Conservation (phyloP, 78 protist species). For the Isochrysis galbana region DNA sequence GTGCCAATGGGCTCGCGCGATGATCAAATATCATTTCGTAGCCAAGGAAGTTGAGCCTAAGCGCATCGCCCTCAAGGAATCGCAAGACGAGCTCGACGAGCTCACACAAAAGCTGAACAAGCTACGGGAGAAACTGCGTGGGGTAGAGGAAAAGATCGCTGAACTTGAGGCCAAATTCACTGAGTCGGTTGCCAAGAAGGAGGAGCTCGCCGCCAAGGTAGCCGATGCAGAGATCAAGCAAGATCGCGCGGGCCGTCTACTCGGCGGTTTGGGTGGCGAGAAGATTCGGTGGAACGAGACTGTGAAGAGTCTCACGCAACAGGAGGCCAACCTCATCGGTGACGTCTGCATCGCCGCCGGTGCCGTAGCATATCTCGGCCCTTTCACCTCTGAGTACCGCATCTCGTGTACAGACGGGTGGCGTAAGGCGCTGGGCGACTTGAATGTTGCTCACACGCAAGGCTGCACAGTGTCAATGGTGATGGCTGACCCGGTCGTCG, state of each 20-base stretch:
- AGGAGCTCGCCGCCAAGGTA: slow-evolving; percentile 58
- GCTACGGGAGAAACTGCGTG: slow-evolving; percentile 49
- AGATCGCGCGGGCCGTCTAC: slow-evolving; percentile 75
- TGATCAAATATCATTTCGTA: slow-evolving; percentile 76
- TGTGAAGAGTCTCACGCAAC: slow-evolving; percentile 19
- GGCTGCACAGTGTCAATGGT: neutral
- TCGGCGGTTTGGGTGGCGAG: slow-evolving; percentile 80
- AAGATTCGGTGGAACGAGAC: slow-evolving; percentile 68
- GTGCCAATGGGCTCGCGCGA: slow-evolving; percentile 84
- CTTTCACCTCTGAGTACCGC: slow-evolving; percentile 75
- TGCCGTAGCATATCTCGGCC: slow-evolving; percentile 79
- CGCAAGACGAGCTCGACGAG: slow-evolving; percentile 58
- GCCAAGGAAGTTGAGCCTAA: slow-evolving; percentile 76
- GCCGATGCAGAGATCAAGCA: slow-evolving; percentile 47
- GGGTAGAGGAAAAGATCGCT: slow-evolving; percentile 59
- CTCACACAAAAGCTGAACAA: slow-evolving; percentile 43
- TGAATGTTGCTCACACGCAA: slow-evolving; percentile 37
- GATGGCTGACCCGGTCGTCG: slow-evolving; percentile 67
- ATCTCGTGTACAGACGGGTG: slow-evolving; percentile 37
- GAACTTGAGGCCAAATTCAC: slow-evolving; percentile 59
- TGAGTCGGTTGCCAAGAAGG: slow-evolving; percentile 45
- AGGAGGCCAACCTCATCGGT: slow-evolving; percentile 54
- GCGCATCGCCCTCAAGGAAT: slow-evolving; percentile 46
- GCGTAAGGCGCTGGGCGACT: slow-evolving; percentile 41
- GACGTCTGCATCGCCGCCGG: slow-evolving; percentile 76